Conservation (phyloP, 768 basidiomycete species). For the Dioszegia hungarica region DNA sequence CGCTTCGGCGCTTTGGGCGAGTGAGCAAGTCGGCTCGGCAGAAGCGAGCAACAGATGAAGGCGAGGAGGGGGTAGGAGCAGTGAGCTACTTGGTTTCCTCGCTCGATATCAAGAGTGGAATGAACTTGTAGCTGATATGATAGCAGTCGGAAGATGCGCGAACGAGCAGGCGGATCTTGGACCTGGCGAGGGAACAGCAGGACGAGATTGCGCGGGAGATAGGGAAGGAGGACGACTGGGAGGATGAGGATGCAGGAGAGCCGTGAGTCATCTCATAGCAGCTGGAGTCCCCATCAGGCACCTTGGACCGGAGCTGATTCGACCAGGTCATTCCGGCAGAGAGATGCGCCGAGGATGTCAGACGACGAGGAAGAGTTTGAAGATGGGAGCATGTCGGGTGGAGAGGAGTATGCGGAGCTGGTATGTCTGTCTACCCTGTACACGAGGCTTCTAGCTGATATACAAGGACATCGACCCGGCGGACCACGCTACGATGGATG, state of each 20-base stretch:
- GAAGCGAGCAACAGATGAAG: conserved; percentile 53
- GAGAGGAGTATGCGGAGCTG: conserved; percentile 52
- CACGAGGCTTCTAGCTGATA: neutral
- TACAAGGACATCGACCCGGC: conserved; percentile 74
- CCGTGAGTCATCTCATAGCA: conserved; percentile 13
- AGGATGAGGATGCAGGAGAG: conserved; percentile 29
- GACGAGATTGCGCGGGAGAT: conserved; percentile 63
- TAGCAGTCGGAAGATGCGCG: conserved; percentile 44
- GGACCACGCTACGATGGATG: conserved; percentile 79
- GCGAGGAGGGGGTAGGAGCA: conserved; percentile 61
- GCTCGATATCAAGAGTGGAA: no score
- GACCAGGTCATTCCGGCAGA: conserved; percentile 22
- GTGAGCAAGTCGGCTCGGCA: conserved; percentile 57
- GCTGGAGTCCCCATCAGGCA: no score
- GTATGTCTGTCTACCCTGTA: conserved; percentile 33
- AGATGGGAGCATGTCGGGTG: conserved; percentile 38
- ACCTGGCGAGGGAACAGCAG: conserved; percentile 88
- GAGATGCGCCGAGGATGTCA: conserved; percentile 9
- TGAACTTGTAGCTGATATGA: neutral
- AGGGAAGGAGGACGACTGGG: conserved; percentile 41
- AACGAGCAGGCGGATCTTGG: conserved; percentile 79
- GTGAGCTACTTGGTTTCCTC: conserved; percentile 7
- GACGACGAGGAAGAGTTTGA: conserved; percentile 38
- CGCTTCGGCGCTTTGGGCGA: conserved; percentile 70
- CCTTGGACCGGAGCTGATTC: conserved; percentile 21